phyloP scores from a whole-genome alignment of 345 rosid genomes.

The Corchorus olitorius region DNA sequence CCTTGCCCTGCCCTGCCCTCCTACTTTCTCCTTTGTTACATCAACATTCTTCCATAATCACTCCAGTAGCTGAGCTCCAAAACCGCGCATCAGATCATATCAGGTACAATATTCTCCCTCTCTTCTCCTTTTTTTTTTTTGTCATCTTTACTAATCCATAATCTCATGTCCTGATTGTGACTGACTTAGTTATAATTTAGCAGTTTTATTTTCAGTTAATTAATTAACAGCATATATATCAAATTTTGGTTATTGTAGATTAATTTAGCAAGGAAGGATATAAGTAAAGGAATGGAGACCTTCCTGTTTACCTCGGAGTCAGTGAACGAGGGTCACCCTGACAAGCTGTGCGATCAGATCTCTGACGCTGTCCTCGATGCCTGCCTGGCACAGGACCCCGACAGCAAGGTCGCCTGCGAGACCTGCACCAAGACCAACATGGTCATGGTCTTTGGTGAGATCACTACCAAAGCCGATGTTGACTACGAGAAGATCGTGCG shows the following conservation, averaged over 20 bases:
- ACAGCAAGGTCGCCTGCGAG: slow-evolving; percentile 80
- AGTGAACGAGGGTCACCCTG: slow-evolving; percentile 81
- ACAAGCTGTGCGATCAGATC: slow-evolving; percentile 79
- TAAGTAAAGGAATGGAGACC: slow-evolving; percentile 52
- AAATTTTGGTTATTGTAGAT: not conserved
- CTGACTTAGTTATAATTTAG: not conserved
- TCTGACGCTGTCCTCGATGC: slow-evolving; percentile 75
- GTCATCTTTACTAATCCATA: not conserved
- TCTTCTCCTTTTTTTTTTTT: not conserved
- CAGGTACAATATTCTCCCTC: not conserved
- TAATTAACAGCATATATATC: no score
- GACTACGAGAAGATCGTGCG: slow-evolving; percentile 76
- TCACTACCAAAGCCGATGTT: slow-evolving; percentile 67
- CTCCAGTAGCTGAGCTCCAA: no score
- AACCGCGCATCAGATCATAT: not conserved
- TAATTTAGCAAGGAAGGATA: slow-evolving; percentile 1
- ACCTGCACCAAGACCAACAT: slow-evolving; percentile 78
- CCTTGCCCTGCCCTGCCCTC: no score
- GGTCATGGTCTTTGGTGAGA: slow-evolving; percentile 81
- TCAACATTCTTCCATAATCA: no score
- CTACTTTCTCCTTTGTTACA: no score
- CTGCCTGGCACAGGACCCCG: slow-evolving; percentile 65
- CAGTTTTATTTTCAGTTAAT: not conserved
- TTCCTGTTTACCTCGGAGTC: slow-evolving; percentile 76
- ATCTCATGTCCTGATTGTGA: not conserved